Conservation (phyloP, 495 filamentous ascomycete species). For the Lasiosphaeria miniovina region DNA sequence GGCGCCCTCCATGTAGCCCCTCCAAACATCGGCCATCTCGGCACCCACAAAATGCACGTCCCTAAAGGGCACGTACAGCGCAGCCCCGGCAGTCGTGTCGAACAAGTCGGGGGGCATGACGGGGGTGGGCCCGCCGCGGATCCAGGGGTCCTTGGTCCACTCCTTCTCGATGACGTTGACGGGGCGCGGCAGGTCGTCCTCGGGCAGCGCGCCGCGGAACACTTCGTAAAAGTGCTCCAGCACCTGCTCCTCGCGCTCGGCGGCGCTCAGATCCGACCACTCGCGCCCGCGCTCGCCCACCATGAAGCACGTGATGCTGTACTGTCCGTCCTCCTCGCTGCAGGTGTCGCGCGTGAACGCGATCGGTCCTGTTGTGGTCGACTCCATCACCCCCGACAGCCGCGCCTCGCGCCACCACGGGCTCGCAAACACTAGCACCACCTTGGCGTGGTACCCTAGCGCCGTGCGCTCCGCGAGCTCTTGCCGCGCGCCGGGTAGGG, state of each 20-base stretch:
- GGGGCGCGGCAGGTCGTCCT: conserved; percentile 1
- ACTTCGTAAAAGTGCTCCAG: conserved; percentile 8
- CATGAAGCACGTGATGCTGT: conserved; percentile 43
- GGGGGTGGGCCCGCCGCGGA: not conserved
- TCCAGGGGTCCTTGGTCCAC: not conserved
- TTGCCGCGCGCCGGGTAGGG: conserved; percentile 7
- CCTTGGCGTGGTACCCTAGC: conserved; percentile 40
- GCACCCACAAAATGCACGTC: conserved; percentile 50
- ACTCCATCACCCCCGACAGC: conserved; percentile 34
- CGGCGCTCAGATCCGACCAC: not conserved
- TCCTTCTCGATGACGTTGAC: conserved; percentile 1
- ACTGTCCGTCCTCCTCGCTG: conserved; percentile 31
- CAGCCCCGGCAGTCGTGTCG: conserved; percentile 23
- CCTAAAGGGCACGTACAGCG: conserved; percentile 24
- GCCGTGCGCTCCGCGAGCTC: conserved; percentile 20
- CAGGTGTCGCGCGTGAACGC: conserved; percentile 41
- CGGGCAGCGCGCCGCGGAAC: not conserved
- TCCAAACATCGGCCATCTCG: conserved; percentile 44
- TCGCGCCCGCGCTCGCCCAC: conserved; percentile 13
- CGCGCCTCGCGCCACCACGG: conserved; percentile 40
- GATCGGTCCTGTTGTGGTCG: conserved; percentile 35
- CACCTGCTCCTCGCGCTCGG: not conserved
- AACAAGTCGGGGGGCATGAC: conserved; percentile 10
- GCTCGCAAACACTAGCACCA: conserved; percentile 32
- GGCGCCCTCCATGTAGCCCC: conserved; percentile 52